These are phyloP conservation scores for Hypericum androsaemum DNA, from an alignment of 345 rosid genomes.

Conservation along the genomic window DNA sequence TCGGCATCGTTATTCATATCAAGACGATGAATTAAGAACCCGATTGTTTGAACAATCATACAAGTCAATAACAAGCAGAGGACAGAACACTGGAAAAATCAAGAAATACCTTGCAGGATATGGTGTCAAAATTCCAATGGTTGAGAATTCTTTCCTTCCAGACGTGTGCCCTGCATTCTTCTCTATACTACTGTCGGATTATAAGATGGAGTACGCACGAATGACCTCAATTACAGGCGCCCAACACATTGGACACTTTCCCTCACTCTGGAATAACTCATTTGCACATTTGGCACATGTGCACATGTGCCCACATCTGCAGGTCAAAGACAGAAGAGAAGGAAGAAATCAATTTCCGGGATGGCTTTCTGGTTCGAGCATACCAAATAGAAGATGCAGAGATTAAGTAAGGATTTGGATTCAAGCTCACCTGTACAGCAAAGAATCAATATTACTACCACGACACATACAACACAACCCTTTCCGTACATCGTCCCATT, in stretches of 20 bases:
- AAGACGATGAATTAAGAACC: conserved; percentile 10
- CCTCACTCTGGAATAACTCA: conserved; percentile 55
- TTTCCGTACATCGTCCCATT: conserved; percentile 73
- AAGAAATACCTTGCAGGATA: conserved; percentile 17
- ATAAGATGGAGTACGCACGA: conserved; percentile 69
- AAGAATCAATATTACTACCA: conserved; percentile 56
- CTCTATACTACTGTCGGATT: conserved; percentile 7
- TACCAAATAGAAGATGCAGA: neutral
- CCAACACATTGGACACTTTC: conserved; percentile 89
- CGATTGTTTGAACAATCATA: conserved; percentile 12
- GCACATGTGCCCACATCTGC: conserved; percentile 98
- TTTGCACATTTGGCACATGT: conserved; percentile 75
- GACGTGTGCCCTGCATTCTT: neutral
- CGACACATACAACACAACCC: conserved; percentile 77
- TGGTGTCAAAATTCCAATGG: conserved; percentile 7
- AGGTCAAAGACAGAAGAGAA: conserved; percentile 3
- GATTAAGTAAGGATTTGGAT: neutral
- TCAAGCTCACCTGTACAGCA: conserved; percentile 64
- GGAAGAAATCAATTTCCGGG: neutral
- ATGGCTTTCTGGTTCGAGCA: neutral
- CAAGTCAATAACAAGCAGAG: conserved; percentile 8
- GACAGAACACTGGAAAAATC: conserved; percentile 7
- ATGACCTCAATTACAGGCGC: conserved; percentile 86
- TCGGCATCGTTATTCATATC: conserved; percentile 18
- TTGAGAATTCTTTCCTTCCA: conserved; percentile 12